Evolutionary conservation across 805 yeast species (phyloP).

Genomic region (Hanseniaspora mollemarum): DNA sequence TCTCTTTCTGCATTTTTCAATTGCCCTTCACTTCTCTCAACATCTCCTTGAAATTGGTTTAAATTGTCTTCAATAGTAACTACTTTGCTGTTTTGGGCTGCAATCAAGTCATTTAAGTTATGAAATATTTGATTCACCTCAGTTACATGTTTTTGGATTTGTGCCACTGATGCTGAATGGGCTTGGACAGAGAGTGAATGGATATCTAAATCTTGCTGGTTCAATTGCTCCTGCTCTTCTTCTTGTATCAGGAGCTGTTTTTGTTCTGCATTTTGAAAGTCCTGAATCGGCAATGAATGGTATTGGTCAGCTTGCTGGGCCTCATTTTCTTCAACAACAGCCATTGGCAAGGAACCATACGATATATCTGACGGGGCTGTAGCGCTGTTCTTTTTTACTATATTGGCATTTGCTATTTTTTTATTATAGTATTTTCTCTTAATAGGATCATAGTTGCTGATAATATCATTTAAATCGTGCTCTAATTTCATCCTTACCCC

Average conservation of each 20-base stretch:
- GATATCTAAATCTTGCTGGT: slow-evolving; percentile 47
- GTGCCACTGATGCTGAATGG: slow-evolving; percentile 58
- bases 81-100: slow-evolving; percentile 74
- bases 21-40: slow-evolving; percentile 61
- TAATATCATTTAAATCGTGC: slow-evolving; percentile 44
- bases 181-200: slow-evolving; percentile 58
- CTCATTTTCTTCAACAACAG: slow-evolving; percentile 3
- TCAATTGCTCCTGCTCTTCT: slow-evolving; percentile 28
- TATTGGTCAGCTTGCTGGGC: slow-evolving; percentile 28
- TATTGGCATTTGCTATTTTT: slow-evolving; percentile 22
- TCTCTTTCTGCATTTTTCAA: slow-evolving; percentile 62
- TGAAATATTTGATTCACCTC: slow-evolving; percentile 80
- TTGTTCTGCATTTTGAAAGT: slow-evolving; percentile 21
- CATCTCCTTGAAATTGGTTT: slow-evolving; percentile 47
- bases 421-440: slow-evolving; percentile 41
- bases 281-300: slow-evolving; percentile 29
- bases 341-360: slow-evolving; percentile 16
- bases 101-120: slow-evolving; percentile 65
- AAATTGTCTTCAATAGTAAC: slow-evolving; percentile 78
- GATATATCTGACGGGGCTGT: background rate
- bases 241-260: slow-evolving; percentile 24
- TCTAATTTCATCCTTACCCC: slow-evolving; percentile 12
- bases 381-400: background rate
- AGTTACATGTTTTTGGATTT: slow-evolving; percentile 63
- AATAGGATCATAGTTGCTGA: slow-evolving; percentile 35